Conservation (phyloP, 2,329 filamentous ascomycete species). For the Tolypocladium cylindrosporum region DNA sequence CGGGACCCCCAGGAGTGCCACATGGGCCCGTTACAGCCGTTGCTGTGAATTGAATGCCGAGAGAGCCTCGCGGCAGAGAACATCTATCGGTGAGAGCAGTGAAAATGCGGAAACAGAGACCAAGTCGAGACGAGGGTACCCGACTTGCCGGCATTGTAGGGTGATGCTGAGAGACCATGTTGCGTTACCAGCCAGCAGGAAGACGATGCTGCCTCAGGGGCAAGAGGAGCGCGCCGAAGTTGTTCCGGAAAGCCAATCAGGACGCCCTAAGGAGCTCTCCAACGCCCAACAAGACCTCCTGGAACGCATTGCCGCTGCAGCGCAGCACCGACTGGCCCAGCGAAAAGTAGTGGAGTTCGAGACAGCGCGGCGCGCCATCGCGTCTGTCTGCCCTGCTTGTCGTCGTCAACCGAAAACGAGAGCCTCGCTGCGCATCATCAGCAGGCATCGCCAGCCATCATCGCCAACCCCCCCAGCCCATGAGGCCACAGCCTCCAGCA, state of each 20-base stretch:
- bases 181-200: too few species aligned
- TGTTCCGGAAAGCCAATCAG: neutral
- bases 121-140: too few species aligned
- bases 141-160: too few species aligned
- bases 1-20: neutral
- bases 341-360: neutral
- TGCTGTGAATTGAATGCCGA: neutral
- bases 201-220: too few species aligned
- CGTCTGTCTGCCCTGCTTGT: neutral
- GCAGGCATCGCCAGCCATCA: neutral
- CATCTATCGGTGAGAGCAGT: neutral
- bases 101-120: neutral
- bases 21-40: neutral
- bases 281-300: neutral
- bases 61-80: neutral
- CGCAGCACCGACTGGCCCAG: neutral
- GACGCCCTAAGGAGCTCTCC: neutral
- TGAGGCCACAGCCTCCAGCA: constrained; percentile 19
- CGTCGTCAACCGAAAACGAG: neutral
- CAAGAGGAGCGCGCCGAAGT: neutral
- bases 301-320: neutral
- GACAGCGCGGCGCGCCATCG: neutral
- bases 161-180: neutral
- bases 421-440: neutral
- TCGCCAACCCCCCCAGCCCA: neutral